Evolutionary conservation across 257 asterid species (phyloP).

Genomic region (Penstemon barbatus): DNA sequence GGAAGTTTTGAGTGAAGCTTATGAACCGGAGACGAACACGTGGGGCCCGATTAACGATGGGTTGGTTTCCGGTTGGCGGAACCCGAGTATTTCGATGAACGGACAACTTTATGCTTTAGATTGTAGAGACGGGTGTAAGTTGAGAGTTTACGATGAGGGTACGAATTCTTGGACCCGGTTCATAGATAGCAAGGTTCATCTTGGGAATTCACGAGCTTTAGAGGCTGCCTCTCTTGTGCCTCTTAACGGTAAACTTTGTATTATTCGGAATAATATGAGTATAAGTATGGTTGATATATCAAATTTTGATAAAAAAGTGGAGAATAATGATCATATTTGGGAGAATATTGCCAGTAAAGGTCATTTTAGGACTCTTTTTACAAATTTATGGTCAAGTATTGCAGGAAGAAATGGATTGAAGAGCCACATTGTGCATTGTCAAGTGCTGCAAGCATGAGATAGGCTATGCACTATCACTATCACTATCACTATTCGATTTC

Average conservation of each 20-base stretch:
- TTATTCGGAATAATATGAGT: slow-evolving; percentile 61
- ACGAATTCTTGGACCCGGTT: slow-evolving; percentile 56
- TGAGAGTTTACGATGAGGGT: slow-evolving; percentile 47
- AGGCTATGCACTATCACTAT: too few species aligned
- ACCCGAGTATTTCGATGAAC: slow-evolving; percentile 61
- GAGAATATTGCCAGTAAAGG: slow-evolving; percentile 52
- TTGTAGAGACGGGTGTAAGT: slow-evolving; percentile 62
- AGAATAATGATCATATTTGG: slow-evolving; percentile 51
- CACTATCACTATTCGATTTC: too few species aligned
- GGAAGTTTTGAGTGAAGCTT: slow-evolving; percentile 61
- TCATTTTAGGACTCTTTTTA: slow-evolving; percentile 50
- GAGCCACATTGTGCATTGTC: slow-evolving; percentile 69
- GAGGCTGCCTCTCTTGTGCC: slow-evolving; percentile 68
- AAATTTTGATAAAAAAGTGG: slow-evolving; percentile 40
- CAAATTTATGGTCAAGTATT: slow-evolving; percentile 62
- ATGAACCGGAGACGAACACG: slow-evolving; percentile 42
- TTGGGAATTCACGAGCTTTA: slow-evolving; percentile 54
- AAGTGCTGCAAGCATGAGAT: slow-evolving; percentile 59
- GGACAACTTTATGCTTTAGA: slow-evolving; percentile 64
- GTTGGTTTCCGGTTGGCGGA: slow-evolving; percentile 65
- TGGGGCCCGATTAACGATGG: slow-evolving; percentile 59
- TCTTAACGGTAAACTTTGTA: slow-evolving; percentile 59
- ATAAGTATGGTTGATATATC: slow-evolving; percentile 60
- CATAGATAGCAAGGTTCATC: slow-evolving; percentile 58
- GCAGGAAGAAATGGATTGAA: slow-evolving; percentile 66